Evolutionary conservation across 2,329 filamentous ascomycete species (phyloP).

Genomic region (Pestalotiopsis sp.): DNA sequence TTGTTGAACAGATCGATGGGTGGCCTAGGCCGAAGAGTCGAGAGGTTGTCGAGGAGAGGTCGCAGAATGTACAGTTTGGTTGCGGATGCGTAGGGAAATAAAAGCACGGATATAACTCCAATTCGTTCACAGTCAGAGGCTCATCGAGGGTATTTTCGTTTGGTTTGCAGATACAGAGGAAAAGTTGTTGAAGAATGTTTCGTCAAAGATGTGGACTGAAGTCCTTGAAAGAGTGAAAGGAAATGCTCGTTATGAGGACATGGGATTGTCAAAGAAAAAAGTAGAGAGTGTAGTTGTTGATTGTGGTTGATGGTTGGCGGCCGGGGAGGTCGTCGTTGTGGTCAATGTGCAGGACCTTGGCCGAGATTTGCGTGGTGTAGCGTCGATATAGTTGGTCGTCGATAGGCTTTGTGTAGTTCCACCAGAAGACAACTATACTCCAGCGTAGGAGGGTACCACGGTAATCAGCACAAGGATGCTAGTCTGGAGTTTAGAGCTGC

Average conservation of each 20-base stretch:
- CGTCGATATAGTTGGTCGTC: conserved; percentile 24
- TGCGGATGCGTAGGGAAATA: conserved; percentile 27
- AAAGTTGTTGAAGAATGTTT: conserved; percentile 27
- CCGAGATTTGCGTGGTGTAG: conserved; percentile 17
- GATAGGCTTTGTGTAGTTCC: conserved; percentile 21
- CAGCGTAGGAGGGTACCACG: conserved; percentile 26
- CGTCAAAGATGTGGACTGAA: conserved; percentile 30
- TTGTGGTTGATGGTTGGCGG: conserved; percentile 19
- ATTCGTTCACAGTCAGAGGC: conserved; percentile 47
- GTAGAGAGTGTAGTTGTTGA: conserved; percentile 30
- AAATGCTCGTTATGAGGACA: conserved; percentile 46
- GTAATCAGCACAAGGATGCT: conserved; percentile 29
- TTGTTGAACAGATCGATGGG: background rate
- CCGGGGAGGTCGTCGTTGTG: background rate
- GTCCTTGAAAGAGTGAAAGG: conserved; percentile 36
- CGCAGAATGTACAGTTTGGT: conserved; percentile 27
- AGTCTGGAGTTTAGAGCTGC: conserved; percentile 26
- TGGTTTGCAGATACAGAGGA: conserved; percentile 38
- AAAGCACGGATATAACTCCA: conserved; percentile 37
- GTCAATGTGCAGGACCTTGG: background rate
- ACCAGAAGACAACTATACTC: conserved; percentile 24
- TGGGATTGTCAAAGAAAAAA: conserved; percentile 33
- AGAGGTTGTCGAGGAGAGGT: conserved; percentile 22
- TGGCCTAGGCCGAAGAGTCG: conserved; percentile 16
- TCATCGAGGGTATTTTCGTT: conserved; percentile 42